Evolutionary conservation across 2,329 filamentous ascomycete genomes (phyloP).

Genomic region (Apiospora aurea): DNA sequence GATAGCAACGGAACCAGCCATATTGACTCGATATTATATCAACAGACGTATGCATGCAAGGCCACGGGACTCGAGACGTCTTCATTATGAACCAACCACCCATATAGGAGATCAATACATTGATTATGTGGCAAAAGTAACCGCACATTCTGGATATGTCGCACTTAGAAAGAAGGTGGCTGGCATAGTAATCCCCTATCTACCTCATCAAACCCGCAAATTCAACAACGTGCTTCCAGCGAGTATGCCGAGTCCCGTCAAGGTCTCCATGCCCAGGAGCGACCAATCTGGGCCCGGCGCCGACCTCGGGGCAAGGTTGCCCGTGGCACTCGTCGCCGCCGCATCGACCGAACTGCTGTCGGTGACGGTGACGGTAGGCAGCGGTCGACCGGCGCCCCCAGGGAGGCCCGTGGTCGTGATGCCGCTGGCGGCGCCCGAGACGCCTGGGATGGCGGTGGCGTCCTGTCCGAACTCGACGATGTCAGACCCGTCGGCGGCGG

Average conservation of each 20-base stretch:
- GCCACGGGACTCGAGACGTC: no score
- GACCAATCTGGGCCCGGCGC: constrained; percentile 35
- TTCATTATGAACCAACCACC: no score
- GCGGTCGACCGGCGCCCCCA: constrained; percentile 26
- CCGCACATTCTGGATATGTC: no score
- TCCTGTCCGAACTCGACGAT: constrained; percentile 54
- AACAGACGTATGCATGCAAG: no score
- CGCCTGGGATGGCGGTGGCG: constrained; percentile 49
- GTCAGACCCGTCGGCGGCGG: constrained; percentile 45
- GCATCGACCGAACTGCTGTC: constrained; percentile 26
- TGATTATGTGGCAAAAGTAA: no score
- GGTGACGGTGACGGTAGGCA: constrained; percentile 29
- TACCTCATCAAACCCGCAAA: not conserved
- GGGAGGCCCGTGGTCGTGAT: constrained; percentile 35
- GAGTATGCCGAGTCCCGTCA: not conserved
- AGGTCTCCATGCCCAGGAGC: constrained; percentile 20
- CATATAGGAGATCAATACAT: no score
- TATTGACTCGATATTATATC: no score
- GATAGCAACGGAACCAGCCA: no score
- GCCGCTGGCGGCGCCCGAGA: constrained; percentile 52
- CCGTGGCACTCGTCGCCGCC: constrained; percentile 29
- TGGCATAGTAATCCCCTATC: not conserved
- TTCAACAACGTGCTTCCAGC: not conserved
- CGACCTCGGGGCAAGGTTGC: constrained; percentile 32
- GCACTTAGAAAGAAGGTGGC: not conserved